phyloP scores from a whole-genome alignment of 257 asterid genomes.

The Mitragyna speciosa region DNA sequence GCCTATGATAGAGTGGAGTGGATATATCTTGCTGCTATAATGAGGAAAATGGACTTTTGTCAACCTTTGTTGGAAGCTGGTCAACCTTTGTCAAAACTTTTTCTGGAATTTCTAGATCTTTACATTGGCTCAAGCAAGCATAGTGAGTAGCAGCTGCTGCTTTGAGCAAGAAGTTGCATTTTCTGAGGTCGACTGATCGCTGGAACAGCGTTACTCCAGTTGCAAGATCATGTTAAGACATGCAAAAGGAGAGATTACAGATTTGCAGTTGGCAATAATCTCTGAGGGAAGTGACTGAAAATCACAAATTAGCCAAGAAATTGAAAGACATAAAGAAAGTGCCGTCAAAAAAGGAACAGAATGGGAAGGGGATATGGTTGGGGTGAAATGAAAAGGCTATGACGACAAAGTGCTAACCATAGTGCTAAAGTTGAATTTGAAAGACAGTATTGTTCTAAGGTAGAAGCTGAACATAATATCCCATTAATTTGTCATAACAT shows the following conservation, averaged over 20 bases:
- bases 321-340: not conserved
- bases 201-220: not conserved
- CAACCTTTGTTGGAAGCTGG: slow-evolving; percentile 78
- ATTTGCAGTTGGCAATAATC: not conserved
- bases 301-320: not conserved
- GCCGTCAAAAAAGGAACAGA: not conserved
- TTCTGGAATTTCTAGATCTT: slow-evolving; percentile 62
- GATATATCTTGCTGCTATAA: too few species aligned
- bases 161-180: slow-evolving; percentile 52
- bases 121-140: slow-evolving; percentile 57
- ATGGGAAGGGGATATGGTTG: not conserved
- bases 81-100: slow-evolving; percentile 64
- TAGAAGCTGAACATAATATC: not conserved
- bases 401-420: not conserved
- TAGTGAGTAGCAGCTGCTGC: slow-evolving; percentile 58
- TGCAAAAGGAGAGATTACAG: not conserved
- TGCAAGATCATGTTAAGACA: not conserved
- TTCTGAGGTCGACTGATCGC: slow-evolving; percentile 37
- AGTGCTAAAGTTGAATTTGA: not conserved
- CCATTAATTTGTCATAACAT: not conserved
- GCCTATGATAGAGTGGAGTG: too few species aligned
- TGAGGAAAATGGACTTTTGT: too few species aligned
- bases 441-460: not conserved
- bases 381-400: not conserved
- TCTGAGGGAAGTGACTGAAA: not conserved